Evolutionary conservation across 2,329 filamentous ascomycete species (phyloP).

Genomic region (Albifimbria verrucaria): DNA sequence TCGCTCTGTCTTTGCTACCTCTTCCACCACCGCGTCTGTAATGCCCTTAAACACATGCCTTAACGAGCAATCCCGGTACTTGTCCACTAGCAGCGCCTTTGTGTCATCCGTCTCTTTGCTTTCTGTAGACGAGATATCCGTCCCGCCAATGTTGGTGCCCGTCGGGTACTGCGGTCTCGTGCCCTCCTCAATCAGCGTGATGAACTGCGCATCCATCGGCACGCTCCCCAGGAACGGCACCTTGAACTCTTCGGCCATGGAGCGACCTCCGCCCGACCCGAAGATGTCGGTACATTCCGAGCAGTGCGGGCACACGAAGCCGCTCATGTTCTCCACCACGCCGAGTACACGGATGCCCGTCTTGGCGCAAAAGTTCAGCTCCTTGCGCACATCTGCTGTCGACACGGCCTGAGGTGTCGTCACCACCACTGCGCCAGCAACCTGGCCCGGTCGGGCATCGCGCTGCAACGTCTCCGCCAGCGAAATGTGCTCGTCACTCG

Average conservation of each 20-base stretch:
- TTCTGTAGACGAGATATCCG: conserved; percentile 41
- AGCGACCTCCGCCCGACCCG: conserved; percentile 80
- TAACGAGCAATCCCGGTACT: conserved; percentile 70
- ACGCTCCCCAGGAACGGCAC: conserved; percentile 83
- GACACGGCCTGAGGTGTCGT: conserved; percentile 95
- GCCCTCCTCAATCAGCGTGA: conserved; percentile 77
- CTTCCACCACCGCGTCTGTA: conserved; percentile 39
- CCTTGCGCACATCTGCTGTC: conserved; percentile 90
- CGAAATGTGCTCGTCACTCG: conserved; percentile 95
- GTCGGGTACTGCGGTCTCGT: conserved; percentile 63
- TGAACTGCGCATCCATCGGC: conserved; percentile 91
- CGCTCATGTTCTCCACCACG: conserved; percentile 96
- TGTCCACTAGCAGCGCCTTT: conserved; percentile 56
- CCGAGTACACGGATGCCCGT: conserved; percentile 77
- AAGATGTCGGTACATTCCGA: conserved; percentile 92
- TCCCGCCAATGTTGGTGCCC: conserved; percentile 61
- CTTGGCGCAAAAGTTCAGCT: conserved; percentile 89
- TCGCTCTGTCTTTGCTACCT: conserved; percentile 12
- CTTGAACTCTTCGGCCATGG: conserved; percentile 83
- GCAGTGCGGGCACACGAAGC: conserved; percentile 78
- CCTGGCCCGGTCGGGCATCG: conserved; percentile 59
- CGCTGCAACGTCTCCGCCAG: conserved; percentile 80
- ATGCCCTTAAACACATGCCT: conserved; percentile 66
- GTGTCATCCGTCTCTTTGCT: conserved; percentile 15
- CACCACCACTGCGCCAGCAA: conserved; percentile 87